These are phyloP conservation scores for Citeromyces matritensis DNA, from an alignment of 805 yeast genomes.

Conservation along the genomic window DNA sequence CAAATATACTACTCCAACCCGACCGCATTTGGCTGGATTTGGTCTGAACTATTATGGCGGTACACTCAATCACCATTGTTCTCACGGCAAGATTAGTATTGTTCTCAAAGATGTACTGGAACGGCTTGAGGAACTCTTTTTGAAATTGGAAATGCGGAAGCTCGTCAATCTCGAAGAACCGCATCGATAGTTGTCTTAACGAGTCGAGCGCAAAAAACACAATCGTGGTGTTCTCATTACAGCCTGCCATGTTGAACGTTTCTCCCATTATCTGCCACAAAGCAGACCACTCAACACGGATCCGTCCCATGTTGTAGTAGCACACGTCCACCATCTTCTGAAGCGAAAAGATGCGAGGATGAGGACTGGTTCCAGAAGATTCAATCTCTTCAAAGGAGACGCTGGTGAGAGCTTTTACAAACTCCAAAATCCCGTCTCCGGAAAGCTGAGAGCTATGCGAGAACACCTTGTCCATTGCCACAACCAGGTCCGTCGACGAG, in stretches of 20 bases:
- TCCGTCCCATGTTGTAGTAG: conserved; percentile 93
- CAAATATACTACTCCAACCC: conserved; percentile 89
- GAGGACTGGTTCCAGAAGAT: conserved; percentile 63
- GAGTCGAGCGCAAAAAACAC: conserved; percentile 90
- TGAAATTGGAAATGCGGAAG: conserved; percentile 92
- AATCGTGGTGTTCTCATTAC: conserved; percentile 60
- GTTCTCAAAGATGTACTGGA: conserved; percentile 60
- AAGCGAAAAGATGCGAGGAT: conserved; percentile 84
- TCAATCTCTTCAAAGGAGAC: conserved; percentile 87
- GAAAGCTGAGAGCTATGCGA: conserved; percentile 65
- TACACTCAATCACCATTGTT: conserved; percentile 82
- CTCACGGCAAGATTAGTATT: conserved; percentile 58
- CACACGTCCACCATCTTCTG: conserved; percentile 96
- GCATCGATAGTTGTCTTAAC: conserved; percentile 78
- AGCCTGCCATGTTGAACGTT: conserved; percentile 74
- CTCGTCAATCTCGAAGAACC: conserved; percentile 89
- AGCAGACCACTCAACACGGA: conserved; percentile 92
- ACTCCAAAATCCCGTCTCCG: conserved; percentile 76
- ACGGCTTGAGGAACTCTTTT: conserved; percentile 84
- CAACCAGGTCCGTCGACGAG: conserved; percentile 54
- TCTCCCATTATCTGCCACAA: conserved; percentile 91
- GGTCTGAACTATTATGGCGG: conserved; percentile 69
- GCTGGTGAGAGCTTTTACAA: conserved; percentile 74
- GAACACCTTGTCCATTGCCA: conserved; percentile 76
- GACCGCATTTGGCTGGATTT: conserved; percentile 66